A percentile compares a stretch with the other conserved stretches of the same genome.
Evolutionary conservation across 2,329 filamentous ascomycete species (phyloP).

Genomic region (Lasiodiplodia citricola): DNA sequence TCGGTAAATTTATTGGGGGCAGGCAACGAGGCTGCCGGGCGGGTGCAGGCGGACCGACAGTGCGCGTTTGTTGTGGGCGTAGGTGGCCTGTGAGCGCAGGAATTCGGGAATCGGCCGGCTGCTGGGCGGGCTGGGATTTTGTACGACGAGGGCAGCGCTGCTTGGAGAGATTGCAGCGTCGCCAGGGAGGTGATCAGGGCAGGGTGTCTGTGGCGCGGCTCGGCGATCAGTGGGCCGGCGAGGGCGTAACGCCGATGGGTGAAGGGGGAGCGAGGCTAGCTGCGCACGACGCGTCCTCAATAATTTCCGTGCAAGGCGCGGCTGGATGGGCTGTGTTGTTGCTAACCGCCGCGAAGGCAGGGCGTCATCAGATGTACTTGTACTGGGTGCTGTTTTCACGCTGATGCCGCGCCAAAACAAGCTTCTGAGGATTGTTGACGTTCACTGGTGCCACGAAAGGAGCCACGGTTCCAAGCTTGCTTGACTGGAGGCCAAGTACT

Average conservation of each 20-base stretch:
- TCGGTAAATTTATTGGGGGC: conserved; percentile 5
- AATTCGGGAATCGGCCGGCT: conserved; percentile 9
- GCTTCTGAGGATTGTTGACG: background rate
- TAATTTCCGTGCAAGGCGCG: conserved; percentile 1
- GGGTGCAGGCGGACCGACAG: conserved; percentile 11
- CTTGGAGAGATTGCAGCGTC: conserved; percentile 10
- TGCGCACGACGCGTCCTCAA: conserved; percentile 10
- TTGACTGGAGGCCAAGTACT: background rate
- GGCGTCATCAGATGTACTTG: background rate
- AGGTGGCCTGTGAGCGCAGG: conserved; percentile 14
- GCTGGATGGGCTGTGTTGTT: background rate
- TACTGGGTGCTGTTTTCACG: background rate
- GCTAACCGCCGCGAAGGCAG: background rate
- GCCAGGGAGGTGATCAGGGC: conserved; percentile 16
- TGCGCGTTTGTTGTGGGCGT: conserved; percentile 21
- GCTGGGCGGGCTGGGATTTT: conserved; percentile 5
- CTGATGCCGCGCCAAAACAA: background rate
- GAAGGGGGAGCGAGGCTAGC: background rate
- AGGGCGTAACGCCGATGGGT: conserved; percentile 3
- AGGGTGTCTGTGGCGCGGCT: conserved; percentile 5
- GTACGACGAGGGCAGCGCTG: background rate
- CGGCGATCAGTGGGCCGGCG: conserved; percentile 10
- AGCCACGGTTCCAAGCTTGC: background rate
- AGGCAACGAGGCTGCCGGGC: background rate
- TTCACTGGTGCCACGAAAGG: background rate